Base-by-base conservation (phyloP, 768 basidiomycete species). In the Hortiboletus flavorubellus region DNA sequence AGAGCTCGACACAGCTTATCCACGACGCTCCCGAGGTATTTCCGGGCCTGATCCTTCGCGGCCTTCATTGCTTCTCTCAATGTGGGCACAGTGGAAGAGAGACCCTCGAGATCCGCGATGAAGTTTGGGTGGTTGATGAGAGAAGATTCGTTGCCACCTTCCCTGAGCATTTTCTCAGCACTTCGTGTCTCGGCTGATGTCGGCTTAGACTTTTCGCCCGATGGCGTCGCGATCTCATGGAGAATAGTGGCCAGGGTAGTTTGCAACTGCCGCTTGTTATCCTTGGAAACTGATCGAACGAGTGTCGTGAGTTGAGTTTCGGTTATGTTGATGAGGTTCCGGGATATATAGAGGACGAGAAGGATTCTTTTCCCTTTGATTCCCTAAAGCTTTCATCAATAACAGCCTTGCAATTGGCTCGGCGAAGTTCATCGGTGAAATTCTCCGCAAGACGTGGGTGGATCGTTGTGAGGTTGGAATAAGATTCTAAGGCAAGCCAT, bases 361-460 rank as follows among this genome's bases (percentile, higher is more conserved):
- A 55, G 53, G 0, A 68, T 67, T 21, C n/a, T n/a, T 56, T 64
- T 33, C 63, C 67, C 46, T 68, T 68, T 1, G 57, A 65, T 34
- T 26, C 64, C 45, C 59, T 58, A 51, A 68, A 69, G 14, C 23
- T 43, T 42, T 62, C 59, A 4, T 69, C 58, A 0, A 31, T 6
- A 45, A 68, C 48, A 12, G 29, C 54, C 48, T 64, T 60, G 41
- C 41, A 62, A 11, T 58, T 56, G 14, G 23, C 30, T 44, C 40
- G 59, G 33, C 40, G 35, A 40, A 69, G 48, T 42, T 67, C 64
- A 5, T 69, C 65, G 5, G 42, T 14, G 15, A 68, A 53, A 14
- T 3, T 42, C 15, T 67, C 63, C 23, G 50, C 60, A 16, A 68
- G 56, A 26, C 59, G 54, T 0, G 65, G 60, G 51, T 68, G 60